Evolutionary conservation across 805 yeast genomes (phyloP), one percentile per base, ranked within the genome.

Genomic region (Lipomyces spencermartinsiae): DNA sequence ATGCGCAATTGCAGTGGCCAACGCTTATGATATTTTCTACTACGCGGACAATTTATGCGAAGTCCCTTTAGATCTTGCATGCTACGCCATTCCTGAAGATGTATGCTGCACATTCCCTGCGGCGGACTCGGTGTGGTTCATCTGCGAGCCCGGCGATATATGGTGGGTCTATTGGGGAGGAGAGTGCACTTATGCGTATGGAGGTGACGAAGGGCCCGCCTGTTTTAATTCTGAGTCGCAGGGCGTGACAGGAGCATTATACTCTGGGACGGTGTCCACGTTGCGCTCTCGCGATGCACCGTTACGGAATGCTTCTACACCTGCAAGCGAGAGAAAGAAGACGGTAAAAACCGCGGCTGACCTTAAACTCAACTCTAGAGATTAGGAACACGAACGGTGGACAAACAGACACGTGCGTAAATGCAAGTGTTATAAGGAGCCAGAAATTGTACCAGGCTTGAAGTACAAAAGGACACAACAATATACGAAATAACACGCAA

Each of bases 131-230:
- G 46, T 39, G 14, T 39, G 16, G 19, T 39, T 39, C 16, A 14
- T 12, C 46, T 14, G 46, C 46, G 16, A 39, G n/a, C 19, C 46
- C 5, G 46, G 7, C 19, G 46, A 39, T 39, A 12, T 39, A 3
- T 39, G 46, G 46, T 39, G 46, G 46, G 46, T 39, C n/a, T 39
- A 39, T n/a, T 39, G n/a, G 16, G 46, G 46, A 39, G 46, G 46
- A 5, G 46, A 7, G 2, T 39, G 46, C 14, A 14, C 46, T 2
- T 39, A 39, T 14, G 46, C 14, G 14, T 39, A 39, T n/a, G 46
- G 46, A 39, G 46, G 46, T 12, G 46, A 39, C 16, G 46, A 14
- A 5, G 46, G 19, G 5, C 46, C 46, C 16, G 5, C n/a, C 14
- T 14, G 46, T n/a, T 39, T 39, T 6, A 16, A 39, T 39, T 39